Evolutionary conservation across 805 yeast genomes (phyloP), one percentile per base, ranked within the genome.

Genomic region (Metschnikowia santaceciliae): DNA sequence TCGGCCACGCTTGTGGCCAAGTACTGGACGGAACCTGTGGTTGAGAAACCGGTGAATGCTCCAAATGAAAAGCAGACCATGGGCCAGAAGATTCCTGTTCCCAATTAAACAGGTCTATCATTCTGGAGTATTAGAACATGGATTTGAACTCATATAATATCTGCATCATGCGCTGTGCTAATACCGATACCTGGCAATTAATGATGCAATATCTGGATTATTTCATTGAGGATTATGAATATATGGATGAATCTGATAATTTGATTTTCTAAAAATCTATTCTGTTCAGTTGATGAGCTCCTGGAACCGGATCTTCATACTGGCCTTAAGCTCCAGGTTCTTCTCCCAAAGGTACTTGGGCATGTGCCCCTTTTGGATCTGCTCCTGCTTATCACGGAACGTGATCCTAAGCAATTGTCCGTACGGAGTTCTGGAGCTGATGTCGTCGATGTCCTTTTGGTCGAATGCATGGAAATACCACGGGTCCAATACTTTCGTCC

Each of bases 401-500:
- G 49, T 52, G 11, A 42, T 37, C 2, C 39, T 5, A 10, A 57
- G 23, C 23, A 57, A 20, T 1, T 11, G 15, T 32, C 26, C 42
- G 8, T 17, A 17, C 34, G 35, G 20, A 17, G 13, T 36, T 3
- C 23, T 33, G 2, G 23, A 14, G n/a, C 15, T 26, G 19, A 39
- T n/a, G 13, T 32, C 22, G 4, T n/a, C n/a, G 6, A 49, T 11
- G 19, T 50, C 55, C 4, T 19, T 15, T 19, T 30, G 44, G 4
- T 54, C 56, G 11, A 52, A 43, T 4, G 62, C 61, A 17, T 52
- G 42, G 39, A 52, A 56, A 42, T 71, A 71, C 78, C 77, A 74
- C 20, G 75, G 64, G 48, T 83, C 86, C 19, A 80, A 51, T 0
- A 74, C 59, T 50, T 67, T 74, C 1, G 68, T 62, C 88, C 88